Conservation (phyloP, 257 asterid species). For the Galeopsis tetrahit region DNA sequence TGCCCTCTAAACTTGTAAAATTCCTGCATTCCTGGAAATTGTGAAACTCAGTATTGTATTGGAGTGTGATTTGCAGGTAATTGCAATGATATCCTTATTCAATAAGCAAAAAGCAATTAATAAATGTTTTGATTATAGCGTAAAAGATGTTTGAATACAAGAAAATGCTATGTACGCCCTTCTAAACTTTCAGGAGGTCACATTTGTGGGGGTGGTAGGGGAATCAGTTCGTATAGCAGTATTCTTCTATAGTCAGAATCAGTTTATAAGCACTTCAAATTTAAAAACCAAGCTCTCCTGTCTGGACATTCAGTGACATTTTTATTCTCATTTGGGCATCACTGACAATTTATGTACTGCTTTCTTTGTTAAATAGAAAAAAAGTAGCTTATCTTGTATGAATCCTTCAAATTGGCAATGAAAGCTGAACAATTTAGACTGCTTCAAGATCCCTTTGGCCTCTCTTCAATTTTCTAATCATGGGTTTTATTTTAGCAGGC, state of each 20-base stretch:
- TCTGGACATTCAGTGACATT: constrained; percentile 6
- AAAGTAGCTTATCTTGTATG: constrained; percentile 19
- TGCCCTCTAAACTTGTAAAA: not conserved
- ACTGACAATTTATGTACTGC: not conserved
- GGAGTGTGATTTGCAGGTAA: constrained; percentile 9
- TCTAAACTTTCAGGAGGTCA: constrained; percentile 4
- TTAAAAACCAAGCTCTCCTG: not conserved
- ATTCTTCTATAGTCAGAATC: constrained; percentile 5
- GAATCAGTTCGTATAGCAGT: not conserved
- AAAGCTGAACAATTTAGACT: not conserved
- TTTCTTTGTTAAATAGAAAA: not conserved
- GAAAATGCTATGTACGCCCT: not conserved
- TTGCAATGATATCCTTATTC: too few species aligned
- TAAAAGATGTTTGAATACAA: not conserved
- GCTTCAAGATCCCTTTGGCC: constrained; percentile 19
- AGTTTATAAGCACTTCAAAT: constrained; percentile 22
- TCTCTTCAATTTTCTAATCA: constrained; percentile 35
- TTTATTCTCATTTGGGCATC: not conserved
- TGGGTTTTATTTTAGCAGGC: constrained; percentile 60
- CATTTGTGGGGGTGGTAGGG: not conserved
- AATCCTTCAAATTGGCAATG: constrained; percentile 1
- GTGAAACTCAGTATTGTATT: constrained; percentile 16
- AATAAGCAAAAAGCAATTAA: too few species aligned
- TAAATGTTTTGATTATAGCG: too few species aligned
- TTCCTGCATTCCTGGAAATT: not conserved